Evolutionary conservation across 2,329 filamentous ascomycete species (phyloP), one percentile per base, ranked within the genome.

Genomic region (Bipolaris victoriae): DNA sequence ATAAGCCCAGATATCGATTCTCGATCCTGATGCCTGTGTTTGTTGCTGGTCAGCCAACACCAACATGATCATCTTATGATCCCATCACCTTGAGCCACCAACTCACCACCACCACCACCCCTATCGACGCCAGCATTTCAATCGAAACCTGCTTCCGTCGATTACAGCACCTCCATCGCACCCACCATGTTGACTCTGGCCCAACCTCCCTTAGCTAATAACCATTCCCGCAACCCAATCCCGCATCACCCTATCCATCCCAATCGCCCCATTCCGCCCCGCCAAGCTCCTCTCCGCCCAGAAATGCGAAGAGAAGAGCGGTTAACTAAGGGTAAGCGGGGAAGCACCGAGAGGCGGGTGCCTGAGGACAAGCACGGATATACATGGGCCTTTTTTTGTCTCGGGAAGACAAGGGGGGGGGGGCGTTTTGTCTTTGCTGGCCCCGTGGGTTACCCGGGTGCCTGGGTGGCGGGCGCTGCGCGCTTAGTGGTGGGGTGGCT

Each of bases 341-440:
- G 26, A 24, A 40, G 11, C 24, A 18, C 50, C 7, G n/a, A 39
- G 47, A 10, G 1, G 24, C 44, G 16, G 33, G 35, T 50, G 18
- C 39, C 40, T 45, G 50, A 48, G 47, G 52, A 24, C 39, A 55
- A 35, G 35, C 33, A 40, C 52, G 52, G 52, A 51, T 55, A 55
- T 44, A 29, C 47, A 31, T 51, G 52, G 47, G 24, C n/a, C 40
- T 20, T 20, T 20, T 20, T 24, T 26, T 13, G 18, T 5, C 24
- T 48, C 18, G 20, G 18, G 33, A 13, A 13, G 22, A 20, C 33
- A 40, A 7, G 16, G 37, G 37, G 37, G 9, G 16, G 13, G 18
- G 16, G 13, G 22, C 6, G 5, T 7, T 24, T 3, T 29, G 26
- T 29, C 26, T 10, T 29, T 29, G 26, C 24, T 29, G 10, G 10